Evolutionary conservation across 1,284 basidiomycete genomes (phyloP), one percentile per base, ranked within the genome.

Genomic region (Coniferiporia sulphurascens): DNA sequence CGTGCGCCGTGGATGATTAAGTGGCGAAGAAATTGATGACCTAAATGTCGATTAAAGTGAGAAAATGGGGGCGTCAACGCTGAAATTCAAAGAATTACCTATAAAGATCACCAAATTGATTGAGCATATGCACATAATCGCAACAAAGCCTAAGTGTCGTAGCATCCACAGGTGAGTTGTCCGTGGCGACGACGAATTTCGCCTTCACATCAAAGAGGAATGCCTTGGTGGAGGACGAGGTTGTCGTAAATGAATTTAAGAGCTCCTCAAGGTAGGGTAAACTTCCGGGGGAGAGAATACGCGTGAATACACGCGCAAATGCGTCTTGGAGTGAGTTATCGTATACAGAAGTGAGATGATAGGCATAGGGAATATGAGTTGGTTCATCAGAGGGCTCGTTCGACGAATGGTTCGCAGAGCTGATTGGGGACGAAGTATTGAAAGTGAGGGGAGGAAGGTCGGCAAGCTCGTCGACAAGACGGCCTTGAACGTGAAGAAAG

Each of bases 141-240:
- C 88, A 93, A 66, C 93, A 95, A 19, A 95, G 78, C 63, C 89
- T 91, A 66, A 94, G 90, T 1, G 91, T 94, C 1, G 87, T 86
- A 56, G 88, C 82, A 70, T 98, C 95, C 32, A 97, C 91, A 0
- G 96, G 93, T 0, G 92, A 93, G 17, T 89, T 87, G 69, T 99
- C 96, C 5, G 95, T 94, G 1, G 94, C 94, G 19, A 98, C 81
- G 67, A 95, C 96, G 36, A 98, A 79, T 55, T 93, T 82, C 17
- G 93, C 93, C 4, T 82, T 82, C 3, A 86, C 85, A 70, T 99
- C 96, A 67, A 98, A 98, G 10, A 98, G 73, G 71, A 95, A 98
- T 0, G 92, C 91, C 71, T 97, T 98, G 44, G 92, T 88, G 48
- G 95, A 89, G 66, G 91, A 89, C 1, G 91, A 95, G 62, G 93